Evolutionary conservation across 768 basidiomycete genomes (phyloP).

Genomic region (Austroboletus festivus): DNA sequence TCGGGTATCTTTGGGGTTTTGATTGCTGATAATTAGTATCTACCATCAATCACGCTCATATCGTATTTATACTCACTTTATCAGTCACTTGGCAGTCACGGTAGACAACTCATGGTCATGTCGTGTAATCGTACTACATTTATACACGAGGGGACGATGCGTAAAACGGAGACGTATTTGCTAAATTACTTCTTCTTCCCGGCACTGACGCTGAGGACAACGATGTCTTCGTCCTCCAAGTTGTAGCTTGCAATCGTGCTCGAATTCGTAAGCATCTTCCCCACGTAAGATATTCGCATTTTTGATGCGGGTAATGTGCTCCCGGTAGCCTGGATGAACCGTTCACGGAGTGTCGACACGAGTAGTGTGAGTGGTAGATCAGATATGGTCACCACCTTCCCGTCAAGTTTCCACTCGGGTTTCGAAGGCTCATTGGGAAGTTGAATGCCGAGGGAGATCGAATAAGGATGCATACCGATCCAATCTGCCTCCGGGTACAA

Average conservation of each 20-base stretch:
- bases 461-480: constrained; percentile 88
- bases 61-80: constrained; percentile 21
- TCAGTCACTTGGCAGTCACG: constrained; percentile 4
- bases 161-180: not conserved
- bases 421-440: constrained; percentile 79
- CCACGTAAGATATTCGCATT: constrained; percentile 74
- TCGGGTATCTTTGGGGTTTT: constrained; percentile 10
- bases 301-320: constrained; percentile 77
- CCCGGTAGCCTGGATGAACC: constrained; percentile 75
- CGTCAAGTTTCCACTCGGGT: constrained; percentile 93
- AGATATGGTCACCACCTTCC: constrained; percentile 68
- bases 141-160: constrained; percentile 2
- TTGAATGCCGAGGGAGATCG: constrained; percentile 82
- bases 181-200: constrained; percentile 61
- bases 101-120: constrained; percentile 15
- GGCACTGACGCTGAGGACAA: constrained; percentile 75
- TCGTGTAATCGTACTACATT: constrained; percentile 7
- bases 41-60: constrained; percentile 19
- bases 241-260: constrained; percentile 85
- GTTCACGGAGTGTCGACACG: constrained; percentile 87
- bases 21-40: constrained; percentile 6
- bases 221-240: constrained; percentile 84
- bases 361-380: constrained; percentile 83
- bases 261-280: constrained; percentile 85
- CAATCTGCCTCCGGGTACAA: constrained; percentile 87